Percentiles rank a stretch among this genome's conserved stretches.
Conservation (phyloP, 352 stramenopile genomes). For the Thalassiosira exigua region DNA sequence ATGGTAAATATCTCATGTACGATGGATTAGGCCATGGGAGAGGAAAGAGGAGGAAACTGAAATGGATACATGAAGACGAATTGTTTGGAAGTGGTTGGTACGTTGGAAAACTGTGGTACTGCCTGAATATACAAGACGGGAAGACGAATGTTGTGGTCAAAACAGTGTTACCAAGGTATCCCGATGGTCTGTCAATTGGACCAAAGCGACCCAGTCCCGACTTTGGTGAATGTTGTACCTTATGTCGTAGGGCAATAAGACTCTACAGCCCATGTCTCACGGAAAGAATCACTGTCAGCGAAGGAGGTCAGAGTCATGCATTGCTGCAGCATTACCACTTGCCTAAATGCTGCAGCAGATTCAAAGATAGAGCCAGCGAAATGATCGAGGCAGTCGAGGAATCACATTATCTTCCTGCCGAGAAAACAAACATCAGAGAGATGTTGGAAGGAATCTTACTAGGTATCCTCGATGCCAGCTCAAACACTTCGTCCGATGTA, state of each 20-base stretch:
- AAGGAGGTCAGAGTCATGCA: not conserved
- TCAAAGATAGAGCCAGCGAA: too few relatives aligned
- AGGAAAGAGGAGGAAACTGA: conserved; percentile 1
- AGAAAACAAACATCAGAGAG: too few relatives aligned
- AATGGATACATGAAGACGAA: not conserved
- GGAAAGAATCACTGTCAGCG: not conserved
- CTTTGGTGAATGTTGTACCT: not conserved
- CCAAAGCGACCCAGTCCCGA: not conserved
- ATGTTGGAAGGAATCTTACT: too few relatives aligned
- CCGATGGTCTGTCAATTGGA: not conserved
- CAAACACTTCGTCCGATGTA: too few relatives aligned
- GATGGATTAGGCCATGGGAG: conserved; percentile 3
- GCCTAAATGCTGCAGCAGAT: not conserved
- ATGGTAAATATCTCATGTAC: not conserved
- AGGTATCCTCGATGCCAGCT: too few relatives aligned
- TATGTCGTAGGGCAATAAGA: not conserved
- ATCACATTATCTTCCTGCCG: too few relatives aligned
- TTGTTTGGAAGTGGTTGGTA: not conserved
- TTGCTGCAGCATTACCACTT: not conserved
- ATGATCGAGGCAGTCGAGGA: too few relatives aligned
- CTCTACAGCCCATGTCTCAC: not conserved
- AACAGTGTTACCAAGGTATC: not conserved
- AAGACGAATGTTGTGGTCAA: not conserved
- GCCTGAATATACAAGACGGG: not conserved
- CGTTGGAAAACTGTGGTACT: not conserved